Conservation (phyloP, 441 rosid genomes). For the Dalechampia spathulata region DNA sequence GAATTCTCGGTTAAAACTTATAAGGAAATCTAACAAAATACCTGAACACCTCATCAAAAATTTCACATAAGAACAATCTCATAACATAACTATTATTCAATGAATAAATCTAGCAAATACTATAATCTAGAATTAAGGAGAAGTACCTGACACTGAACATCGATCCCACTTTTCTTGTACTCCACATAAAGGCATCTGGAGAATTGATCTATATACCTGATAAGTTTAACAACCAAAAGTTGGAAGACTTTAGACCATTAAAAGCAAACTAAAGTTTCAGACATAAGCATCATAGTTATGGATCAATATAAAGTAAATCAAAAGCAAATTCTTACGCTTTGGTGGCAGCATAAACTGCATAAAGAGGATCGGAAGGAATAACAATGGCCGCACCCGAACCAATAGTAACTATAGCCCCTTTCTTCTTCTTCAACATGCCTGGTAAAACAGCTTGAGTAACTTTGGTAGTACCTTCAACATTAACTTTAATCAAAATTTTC, state of each 20-base stretch:
- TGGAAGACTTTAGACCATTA: neutral
- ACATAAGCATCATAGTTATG: neutral
- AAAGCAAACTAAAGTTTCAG: constrained; percentile 3
- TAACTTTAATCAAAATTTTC: constrained; percentile 57
- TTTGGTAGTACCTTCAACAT: constrained; percentile 83
- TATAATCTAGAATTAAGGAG: neutral
- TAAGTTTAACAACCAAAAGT: constrained; percentile 14
- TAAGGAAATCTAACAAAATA: too few species aligned
- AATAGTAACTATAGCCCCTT: constrained; percentile 74
- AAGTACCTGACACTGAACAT: constrained; percentile 94
- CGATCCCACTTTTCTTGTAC: constrained; percentile 77
- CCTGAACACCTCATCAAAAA: too few species aligned
- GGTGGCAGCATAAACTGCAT: constrained; percentile 80
- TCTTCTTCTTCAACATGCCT: constrained; percentile 74
- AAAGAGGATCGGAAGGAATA: constrained; percentile 91
- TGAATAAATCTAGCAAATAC: too few species aligned
- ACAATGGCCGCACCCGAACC: constrained; percentile 89
- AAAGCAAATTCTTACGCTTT: constrained; percentile 50
- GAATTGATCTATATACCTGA: constrained; percentile 81
- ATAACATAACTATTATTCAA: too few species aligned
- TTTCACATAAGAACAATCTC: too few species aligned
- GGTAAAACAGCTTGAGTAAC: constrained; percentile 80
- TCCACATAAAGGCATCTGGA: constrained; percentile 87
- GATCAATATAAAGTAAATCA: neutral
- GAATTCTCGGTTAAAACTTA: too few species aligned